phyloP scores from a whole-genome alignment of 257 asterid genomes.

The Ajuga chamaepitys region DNA sequence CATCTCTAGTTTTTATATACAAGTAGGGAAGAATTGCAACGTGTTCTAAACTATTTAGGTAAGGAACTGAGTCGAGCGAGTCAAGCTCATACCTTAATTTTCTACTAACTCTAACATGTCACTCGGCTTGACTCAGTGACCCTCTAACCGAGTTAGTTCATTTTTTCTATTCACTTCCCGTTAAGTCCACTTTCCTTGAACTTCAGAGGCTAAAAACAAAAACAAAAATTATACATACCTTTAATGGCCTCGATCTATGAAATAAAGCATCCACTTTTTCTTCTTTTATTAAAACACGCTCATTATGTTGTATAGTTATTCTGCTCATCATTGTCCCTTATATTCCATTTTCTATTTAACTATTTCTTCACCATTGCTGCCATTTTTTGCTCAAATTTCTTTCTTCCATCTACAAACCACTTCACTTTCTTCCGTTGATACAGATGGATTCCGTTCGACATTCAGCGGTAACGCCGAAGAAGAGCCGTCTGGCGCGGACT shows the following conservation, averaged over 20 bases:
- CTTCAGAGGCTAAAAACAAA: constrained; percentile 24
- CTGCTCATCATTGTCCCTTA: constrained; percentile 21
- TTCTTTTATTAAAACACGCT: constrained; percentile 28
- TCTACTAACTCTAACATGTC: no score
- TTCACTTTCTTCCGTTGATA: constrained; percentile 6
- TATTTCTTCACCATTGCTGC: constrained; percentile 13
- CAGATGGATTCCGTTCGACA: constrained; percentile 64
- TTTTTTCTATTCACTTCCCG: constrained; percentile 22
- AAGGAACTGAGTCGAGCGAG: no score
- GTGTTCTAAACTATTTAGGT: no score
- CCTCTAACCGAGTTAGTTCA: neutral
- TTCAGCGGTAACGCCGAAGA: constrained; percentile 38
- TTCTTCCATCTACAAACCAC: neutral
- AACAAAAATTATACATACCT: constrained; percentile 25
- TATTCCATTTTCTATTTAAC: constrained; percentile 31
- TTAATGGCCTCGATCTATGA: constrained; percentile 36
- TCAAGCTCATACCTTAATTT: no score
- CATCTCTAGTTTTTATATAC: no score
- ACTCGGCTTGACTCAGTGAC: no score
- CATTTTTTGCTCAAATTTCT: neutral
- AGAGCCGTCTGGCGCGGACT: constrained; percentile 50
- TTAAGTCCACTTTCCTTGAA: constrained; percentile 21
- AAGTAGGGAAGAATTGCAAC: no score
- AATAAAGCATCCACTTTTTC: constrained; percentile 43
- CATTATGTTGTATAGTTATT: constrained; percentile 30